Evolutionary conservation across 345 rosid genomes (phyloP), one percentile per base, ranked within the genome.

Genomic region (Salix udensis): DNA sequence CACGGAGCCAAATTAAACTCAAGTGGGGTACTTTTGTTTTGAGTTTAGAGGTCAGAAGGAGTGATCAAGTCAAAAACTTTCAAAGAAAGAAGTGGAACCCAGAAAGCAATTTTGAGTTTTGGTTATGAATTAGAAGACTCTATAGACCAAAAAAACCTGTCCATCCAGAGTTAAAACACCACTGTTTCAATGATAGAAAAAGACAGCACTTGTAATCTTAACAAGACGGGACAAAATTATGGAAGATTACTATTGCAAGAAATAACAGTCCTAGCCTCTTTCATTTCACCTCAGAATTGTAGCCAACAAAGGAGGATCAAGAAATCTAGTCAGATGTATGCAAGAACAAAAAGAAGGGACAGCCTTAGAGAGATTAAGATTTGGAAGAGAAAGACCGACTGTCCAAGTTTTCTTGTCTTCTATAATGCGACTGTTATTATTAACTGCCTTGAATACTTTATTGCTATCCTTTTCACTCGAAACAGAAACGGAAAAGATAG

Each of bases 21-120:
- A 58, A 58, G 26, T 9, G 28, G 28, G 62, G 62, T 24, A 12
- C 39, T 6, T 31, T 13, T 14, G 62, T 16, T 36, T 72, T 61
- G 66, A 28, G 16, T 23, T 16, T 71, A 61, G 26, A 50, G 28
- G n/a, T 31, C 4, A n/a, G 55, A 53, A 31, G 7, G 11, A 40
- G 21, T 9, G 13, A 31, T 37, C 23, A 58, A 48, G 60, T 44
- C 16, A 69, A 73, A 58, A 28, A 52, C 36, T 40, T 19, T 16
- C 5, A 36, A 26, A 65, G 21, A 26, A 71, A 77, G 6, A 48
- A 50, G 68, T 18, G 14, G 70, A 76, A 79, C 78, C 76, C 76
- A 79, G 77, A 72, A 26, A 40, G 53, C 52, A 64, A 30, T 7
- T 19, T 67, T 9, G 50, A 67, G 46, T 68, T 5, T 37, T 42